phyloP scores from a whole-genome alignment of 495 filamentous ascomycete species.

The Lichina pygmaea region DNA sequence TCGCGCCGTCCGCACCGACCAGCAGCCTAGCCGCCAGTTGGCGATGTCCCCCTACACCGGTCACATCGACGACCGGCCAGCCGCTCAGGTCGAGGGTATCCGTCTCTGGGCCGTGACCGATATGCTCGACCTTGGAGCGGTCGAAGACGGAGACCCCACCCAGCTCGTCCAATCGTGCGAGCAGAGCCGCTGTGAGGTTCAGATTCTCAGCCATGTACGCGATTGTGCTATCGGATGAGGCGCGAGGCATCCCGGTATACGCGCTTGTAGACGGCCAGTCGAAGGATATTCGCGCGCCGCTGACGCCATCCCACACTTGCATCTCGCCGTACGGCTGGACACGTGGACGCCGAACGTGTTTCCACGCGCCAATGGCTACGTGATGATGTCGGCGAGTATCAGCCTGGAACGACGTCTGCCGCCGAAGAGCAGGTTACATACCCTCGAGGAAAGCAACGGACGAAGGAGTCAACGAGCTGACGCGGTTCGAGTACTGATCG shows the following conservation, averaged over 20 bases:
- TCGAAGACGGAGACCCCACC: conserved; percentile 43
- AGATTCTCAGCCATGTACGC: conserved; percentile 93
- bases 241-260: background rate
- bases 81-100: conserved; percentile 48
- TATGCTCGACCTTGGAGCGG: conserved; percentile 45
- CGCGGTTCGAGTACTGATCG: conserved; percentile 66
- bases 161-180: conserved; percentile 40
- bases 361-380: conserved; percentile 54
- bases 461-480: conserved; percentile 74
- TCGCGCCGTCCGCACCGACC: conserved; percentile 81
- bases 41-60: conserved; percentile 14
- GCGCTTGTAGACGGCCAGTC: conserved; percentile 29
- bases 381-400: background rate
- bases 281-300: conserved; percentile 66
- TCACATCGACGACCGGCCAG: conserved; percentile 62
- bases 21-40: conserved; percentile 56
- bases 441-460: conserved; percentile 25
- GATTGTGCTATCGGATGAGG: conserved; percentile 25
- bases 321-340: conserved; percentile 77
- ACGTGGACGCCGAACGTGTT: conserved; percentile 37
- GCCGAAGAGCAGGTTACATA: background rate
- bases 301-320: conserved; percentile 91
- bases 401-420: too few relatives aligned
- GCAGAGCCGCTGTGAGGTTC: conserved; percentile 55
- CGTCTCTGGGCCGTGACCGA: conserved; percentile 42